phyloP scores from a whole-genome alignment of 306 rosid species.

The Cucumis sativus region DNA sequence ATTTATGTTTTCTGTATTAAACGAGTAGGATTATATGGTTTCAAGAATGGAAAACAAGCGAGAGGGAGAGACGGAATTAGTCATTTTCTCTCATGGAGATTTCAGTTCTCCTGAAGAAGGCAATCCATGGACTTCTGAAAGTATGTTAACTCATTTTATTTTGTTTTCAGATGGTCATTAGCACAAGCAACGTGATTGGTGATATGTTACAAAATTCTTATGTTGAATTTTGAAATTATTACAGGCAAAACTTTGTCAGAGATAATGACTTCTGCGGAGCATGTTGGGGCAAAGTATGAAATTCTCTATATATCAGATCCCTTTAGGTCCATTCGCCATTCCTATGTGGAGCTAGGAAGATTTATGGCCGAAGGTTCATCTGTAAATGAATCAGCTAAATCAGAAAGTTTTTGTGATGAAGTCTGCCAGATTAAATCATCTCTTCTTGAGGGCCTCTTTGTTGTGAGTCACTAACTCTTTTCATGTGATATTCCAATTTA shows the following conservation, averaged over 20 bases:
- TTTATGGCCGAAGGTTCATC: slow-evolving; percentile 56
- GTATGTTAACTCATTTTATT: slow-evolving; percentile 33
- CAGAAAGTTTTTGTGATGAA: slow-evolving; percentile 46
- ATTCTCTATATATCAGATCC: slow-evolving; percentile 83
- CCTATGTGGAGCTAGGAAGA: slow-evolving; percentile 57
- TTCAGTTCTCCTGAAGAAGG: slow-evolving; percentile 25
- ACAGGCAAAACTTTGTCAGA: slow-evolving; percentile 52
- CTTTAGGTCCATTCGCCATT: slow-evolving; percentile 40
- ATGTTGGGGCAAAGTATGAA: slow-evolving; percentile 68
- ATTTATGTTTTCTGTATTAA: background rate
- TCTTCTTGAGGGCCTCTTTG: slow-evolving; percentile 85
- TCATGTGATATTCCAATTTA: background rate
- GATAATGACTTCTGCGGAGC: slow-evolving; percentile 56
- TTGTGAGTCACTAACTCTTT: slow-evolving; percentile 39
- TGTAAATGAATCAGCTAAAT: slow-evolving; percentile 47
- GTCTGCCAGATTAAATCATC: slow-evolving; percentile 83
- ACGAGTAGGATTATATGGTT: slow-evolving; percentile 50
- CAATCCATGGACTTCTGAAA: slow-evolving; percentile 41
- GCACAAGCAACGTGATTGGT: background rate
- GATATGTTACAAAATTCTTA: background rate
- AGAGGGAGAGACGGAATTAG: slow-evolving; percentile 50
- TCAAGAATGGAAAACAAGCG: slow-evolving; percentile 44
- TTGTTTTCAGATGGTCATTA: background rate
- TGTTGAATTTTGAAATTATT: slow-evolving; percentile 4
- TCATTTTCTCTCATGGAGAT: slow-evolving; percentile 57